Conservation (phyloP, 192 early-diverging fungal species). For the Jimgerdemannia flammicorona region DNA sequence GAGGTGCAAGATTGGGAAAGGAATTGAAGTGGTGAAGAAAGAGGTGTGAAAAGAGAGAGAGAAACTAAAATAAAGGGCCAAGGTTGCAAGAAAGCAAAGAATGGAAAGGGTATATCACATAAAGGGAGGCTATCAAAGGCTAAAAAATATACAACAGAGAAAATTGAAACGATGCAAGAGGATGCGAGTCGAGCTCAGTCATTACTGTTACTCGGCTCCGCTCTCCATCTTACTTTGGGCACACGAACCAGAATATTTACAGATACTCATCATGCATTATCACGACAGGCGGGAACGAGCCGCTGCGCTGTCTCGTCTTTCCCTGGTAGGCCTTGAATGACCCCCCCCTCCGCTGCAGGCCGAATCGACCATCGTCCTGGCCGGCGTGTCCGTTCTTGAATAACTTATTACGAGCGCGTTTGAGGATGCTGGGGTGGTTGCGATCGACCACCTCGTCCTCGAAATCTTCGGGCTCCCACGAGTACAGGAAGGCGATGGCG, state of each 20-base stretch:
- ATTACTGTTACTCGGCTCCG: too few species aligned
- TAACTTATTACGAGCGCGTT: neutral
- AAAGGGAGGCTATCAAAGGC: too few species aligned
- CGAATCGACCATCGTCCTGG: neutral
- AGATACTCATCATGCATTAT: neutral
- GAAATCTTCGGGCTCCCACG: neutral
- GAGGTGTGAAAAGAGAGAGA: too few species aligned
- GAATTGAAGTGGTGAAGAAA: too few species aligned
- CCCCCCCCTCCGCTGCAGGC: neutral
- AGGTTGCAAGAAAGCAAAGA: too few species aligned
- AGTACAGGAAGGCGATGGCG: neutral
- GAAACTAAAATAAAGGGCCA: too few species aligned
- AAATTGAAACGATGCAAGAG: too few species aligned
- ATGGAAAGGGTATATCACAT: too few species aligned
- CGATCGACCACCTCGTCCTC: neutral
- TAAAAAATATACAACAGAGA: too few species aligned
- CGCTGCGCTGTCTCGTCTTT: neutral
- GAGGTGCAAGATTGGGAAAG: too few species aligned
- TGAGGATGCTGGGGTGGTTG: neutral
- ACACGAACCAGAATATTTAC: neutral
- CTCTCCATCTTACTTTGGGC: too few species aligned
- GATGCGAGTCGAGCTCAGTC: too few species aligned
- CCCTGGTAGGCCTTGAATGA: neutral
- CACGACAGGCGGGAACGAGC: neutral
- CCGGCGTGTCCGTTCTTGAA: neutral